phyloP scores from a whole-genome alignment of 2,329 filamentous ascomycete genomes.

The Zopfia rhizophila region DNA sequence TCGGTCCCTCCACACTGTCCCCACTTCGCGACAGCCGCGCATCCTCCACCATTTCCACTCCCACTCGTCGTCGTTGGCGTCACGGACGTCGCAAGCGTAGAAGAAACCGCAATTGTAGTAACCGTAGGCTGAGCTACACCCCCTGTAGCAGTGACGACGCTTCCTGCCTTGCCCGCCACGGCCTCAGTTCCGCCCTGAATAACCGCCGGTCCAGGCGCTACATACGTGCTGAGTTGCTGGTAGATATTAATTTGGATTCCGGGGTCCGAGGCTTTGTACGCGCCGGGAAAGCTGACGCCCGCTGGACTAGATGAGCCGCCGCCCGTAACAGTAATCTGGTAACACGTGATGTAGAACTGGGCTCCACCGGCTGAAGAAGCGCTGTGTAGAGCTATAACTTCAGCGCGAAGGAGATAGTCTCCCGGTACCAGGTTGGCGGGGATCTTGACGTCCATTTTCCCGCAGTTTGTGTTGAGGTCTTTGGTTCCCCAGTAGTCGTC shows the following conservation, averaged over 20 bases:
- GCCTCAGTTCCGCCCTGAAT: conserved; percentile 41
- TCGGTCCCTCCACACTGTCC: conserved; percentile 46
- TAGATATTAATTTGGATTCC: conserved; percentile 73
- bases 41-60: conserved; percentile 18
- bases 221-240: conserved; percentile 57
- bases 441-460: conserved; percentile 63
- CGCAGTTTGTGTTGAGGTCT: conserved; percentile 57
- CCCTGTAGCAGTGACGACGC: conserved; percentile 30
- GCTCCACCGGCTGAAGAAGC: conserved; percentile 56
- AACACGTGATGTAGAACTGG: conserved; percentile 60
- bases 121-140: conserved; percentile 29
- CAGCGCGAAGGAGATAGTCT: conserved; percentile 68
- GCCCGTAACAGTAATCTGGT: conserved; percentile 70
- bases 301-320: conserved; percentile 58
- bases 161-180: conserved; percentile 39
- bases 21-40: conserved; percentile 32
- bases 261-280: conserved; percentile 68
- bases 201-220: conserved; percentile 62
- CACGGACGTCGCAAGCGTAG: conserved; percentile 21
- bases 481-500: conserved; percentile 62
- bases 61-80: conserved; percentile 23
- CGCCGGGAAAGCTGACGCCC: conserved; percentile 62
- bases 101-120: conserved; percentile 6
- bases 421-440: conserved; percentile 64
- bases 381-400: conserved; percentile 69